Conservation (phyloP, 805 yeast genomes). For the Blastobotrys chiropterorum region DNA sequence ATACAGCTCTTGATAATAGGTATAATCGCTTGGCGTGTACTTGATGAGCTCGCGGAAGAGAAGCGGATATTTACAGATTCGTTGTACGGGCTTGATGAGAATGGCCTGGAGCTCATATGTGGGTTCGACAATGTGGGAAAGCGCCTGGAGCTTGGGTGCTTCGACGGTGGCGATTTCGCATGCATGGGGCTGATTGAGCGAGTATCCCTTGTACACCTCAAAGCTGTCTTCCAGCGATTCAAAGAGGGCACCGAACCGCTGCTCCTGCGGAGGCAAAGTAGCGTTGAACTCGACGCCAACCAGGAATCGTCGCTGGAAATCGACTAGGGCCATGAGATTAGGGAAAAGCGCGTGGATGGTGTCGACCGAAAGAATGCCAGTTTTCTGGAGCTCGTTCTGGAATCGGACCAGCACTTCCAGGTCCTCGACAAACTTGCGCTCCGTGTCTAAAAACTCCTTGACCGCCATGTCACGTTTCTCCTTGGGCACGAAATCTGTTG, state of each 20-base stretch:
- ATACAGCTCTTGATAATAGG: conserved; percentile 58
- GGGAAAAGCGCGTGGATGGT: conserved; percentile 80
- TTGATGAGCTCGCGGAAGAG: conserved; percentile 66
- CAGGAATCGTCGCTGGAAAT: conserved; percentile 84
- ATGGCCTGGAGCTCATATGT: conserved; percentile 85
- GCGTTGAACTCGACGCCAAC: conserved; percentile 88
- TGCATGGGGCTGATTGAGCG: conserved; percentile 83
- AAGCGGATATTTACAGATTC: conserved; percentile 92
- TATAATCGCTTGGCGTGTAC: conserved; percentile 46
- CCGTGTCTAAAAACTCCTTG: conserved; percentile 80
- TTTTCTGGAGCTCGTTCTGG: conserved; percentile 57
- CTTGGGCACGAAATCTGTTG: conserved; percentile 26
- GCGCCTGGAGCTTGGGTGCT: conserved; percentile 45
- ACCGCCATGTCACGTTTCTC: conserved; percentile 73
- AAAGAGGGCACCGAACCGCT: conserved; percentile 84
- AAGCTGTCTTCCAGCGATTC: conserved; percentile 81
- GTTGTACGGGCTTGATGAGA: conserved; percentile 88
- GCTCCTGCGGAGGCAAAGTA: conserved; percentile 62
- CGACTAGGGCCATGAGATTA: conserved; percentile 72
- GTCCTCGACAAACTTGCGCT: conserved; percentile 88
- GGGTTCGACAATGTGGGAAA: conserved; percentile 63
- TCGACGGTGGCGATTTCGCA: conserved; percentile 68
- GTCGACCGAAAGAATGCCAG: conserved; percentile 69
- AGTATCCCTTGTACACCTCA: conserved; percentile 89
- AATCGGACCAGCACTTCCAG: conserved; percentile 67